A percentile compares a stretch with the other conserved stretches of the same genome.
phyloP scores from a whole-genome alignment of 768 basidiomycete genomes.

The Strobilomyces dryophilus region DNA sequence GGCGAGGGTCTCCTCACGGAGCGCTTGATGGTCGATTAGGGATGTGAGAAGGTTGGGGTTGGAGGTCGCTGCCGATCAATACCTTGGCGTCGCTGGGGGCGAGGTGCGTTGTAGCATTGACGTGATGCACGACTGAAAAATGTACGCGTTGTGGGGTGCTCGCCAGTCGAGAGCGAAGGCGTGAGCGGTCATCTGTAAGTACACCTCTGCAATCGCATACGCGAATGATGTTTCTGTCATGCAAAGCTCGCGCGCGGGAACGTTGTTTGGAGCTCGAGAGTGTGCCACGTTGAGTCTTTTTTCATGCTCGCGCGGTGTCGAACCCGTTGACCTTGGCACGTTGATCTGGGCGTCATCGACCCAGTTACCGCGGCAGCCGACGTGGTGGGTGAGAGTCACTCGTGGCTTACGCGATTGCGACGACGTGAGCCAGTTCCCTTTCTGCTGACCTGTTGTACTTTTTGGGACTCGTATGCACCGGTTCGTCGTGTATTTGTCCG shows the following conservation, averaged over 20 bases:
- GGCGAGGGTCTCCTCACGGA: conserved; percentile 86
- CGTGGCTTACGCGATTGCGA: too few species aligned
- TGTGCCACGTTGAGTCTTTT: conserved; percentile 23
- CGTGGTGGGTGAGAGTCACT: too few species aligned
- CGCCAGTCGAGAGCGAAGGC: conserved; percentile 15
- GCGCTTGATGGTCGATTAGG: conserved; percentile 71
- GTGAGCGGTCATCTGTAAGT: conserved; percentile 45
- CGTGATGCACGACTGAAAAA: conserved; percentile 35
- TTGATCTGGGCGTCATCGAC: conserved; percentile 17
- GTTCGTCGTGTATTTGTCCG: too few species aligned
- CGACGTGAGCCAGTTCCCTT: too few species aligned
- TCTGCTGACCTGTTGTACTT: too few species aligned
- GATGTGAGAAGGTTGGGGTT: conserved; percentile 8
- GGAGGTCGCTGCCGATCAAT: conserved; percentile 19
- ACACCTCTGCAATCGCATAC: conserved; percentile 44
- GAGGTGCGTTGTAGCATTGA: conserved; percentile 64
- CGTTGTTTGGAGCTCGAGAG: too few species aligned
- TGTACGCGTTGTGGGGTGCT: conserved; percentile 31
- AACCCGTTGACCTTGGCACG: conserved; percentile 20
- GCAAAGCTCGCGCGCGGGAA: conserved; percentile 6
- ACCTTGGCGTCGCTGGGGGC: conserved; percentile 34
- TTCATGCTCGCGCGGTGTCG: conserved; percentile 1
- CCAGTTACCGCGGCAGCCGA: too few species aligned
- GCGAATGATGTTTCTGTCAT: conserved; percentile 36
- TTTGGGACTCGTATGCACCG: too few species aligned